Percentiles rank a stretch among this genome's conserved stretches.
phyloP scores from a whole-genome alignment of 2,329 filamentous ascomycete genomes.

The Talaromyces sp. region DNA sequence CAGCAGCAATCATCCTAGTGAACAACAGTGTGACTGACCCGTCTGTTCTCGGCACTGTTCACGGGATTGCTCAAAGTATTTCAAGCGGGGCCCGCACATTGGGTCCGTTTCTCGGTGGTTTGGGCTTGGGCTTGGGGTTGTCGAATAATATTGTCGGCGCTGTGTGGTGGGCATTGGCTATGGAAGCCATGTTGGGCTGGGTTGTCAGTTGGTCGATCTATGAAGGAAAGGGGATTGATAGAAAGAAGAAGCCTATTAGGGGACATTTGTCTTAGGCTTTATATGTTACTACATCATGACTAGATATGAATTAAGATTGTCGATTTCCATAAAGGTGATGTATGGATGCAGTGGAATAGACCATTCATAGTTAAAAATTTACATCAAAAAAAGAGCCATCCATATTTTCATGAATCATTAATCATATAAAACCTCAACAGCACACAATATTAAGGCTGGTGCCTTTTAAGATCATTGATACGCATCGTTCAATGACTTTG shows the following conservation, averaged over 20 bases:
- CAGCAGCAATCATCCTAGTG: slow-evolving; percentile 53
- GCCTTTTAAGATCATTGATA: neutral
- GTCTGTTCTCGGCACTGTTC: slow-evolving; percentile 51
- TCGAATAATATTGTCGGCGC: slow-evolving; percentile 50
- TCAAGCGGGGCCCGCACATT: slow-evolving; percentile 50
- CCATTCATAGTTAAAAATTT: neutral
- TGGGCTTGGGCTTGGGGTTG: slow-evolving; percentile 49
- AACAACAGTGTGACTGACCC: slow-evolving; percentile 57
- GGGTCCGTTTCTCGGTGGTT: slow-evolving; percentile 51
- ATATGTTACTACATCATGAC: neutral
- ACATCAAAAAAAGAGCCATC: neutral
- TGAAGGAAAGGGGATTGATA: slow-evolving; percentile 60
- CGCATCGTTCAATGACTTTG: neutral
- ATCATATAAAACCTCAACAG: neutral
- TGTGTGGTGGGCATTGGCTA: slow-evolving; percentile 53
- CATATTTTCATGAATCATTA: neutral
- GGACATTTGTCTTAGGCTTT: neutral
- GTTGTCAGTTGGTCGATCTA: slow-evolving; percentile 55
- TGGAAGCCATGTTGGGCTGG: slow-evolving; percentile 52
- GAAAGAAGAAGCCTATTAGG: slow-evolving; percentile 14
- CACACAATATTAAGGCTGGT: neutral
- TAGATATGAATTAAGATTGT: neutral
- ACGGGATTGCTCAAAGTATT: slow-evolving; percentile 54
- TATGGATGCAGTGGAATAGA: neutral
- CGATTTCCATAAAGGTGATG: no score